phyloP scores from a whole-genome alignment of 176 grass and related monocot genomes.

The Aegilops bicornis region DNA sequence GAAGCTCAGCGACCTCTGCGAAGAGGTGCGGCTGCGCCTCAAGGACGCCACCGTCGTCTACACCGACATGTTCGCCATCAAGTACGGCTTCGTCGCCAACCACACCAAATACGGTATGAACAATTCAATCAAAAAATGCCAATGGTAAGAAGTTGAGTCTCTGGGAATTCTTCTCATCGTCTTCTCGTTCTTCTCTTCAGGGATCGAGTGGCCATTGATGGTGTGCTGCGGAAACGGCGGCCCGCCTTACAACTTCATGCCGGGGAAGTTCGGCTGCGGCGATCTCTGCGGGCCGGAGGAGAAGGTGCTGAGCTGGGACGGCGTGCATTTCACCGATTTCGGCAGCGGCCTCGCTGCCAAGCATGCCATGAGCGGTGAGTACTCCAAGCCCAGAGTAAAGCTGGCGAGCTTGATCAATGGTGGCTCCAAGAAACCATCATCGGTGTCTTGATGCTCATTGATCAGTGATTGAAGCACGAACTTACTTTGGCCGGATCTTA shows the following conservation, averaged over 20 bases:
- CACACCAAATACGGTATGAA: conserved; percentile 62
- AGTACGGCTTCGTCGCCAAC: conserved; percentile 83
- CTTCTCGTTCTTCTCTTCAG: conserved; percentile 16
- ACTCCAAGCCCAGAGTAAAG: conserved; percentile 54
- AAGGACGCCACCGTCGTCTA: conserved; percentile 69
- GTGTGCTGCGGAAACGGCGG: conserved; percentile 76
- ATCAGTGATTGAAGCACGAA: neutral
- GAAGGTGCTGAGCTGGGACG: conserved; percentile 60
- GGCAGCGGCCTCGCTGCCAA: conserved; percentile 46
- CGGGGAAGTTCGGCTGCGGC: conserved; percentile 29
- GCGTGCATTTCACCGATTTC: conserved; percentile 53
- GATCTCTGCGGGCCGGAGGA: conserved; percentile 36
- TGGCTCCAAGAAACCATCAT: conserved; percentile 33
- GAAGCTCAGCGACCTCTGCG: conserved; percentile 55
- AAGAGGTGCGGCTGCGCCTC: conserved; percentile 40
- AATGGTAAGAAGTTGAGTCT: neutral
- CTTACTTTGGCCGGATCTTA: neutral
- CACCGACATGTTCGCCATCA: conserved; percentile 87
- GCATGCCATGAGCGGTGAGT: conserved; percentile 37
- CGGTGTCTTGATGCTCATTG: conserved; percentile 30
- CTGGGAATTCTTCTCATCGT: neutral
- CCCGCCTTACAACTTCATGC: conserved; percentile 58
- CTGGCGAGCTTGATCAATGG: conserved; percentile 55
- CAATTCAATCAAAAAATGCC: too few species aligned
- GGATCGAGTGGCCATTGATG: conserved; percentile 70